Evolutionary conservation across 139 green algal species (phyloP).

Genomic region (Zygnema cylindricum): DNA sequence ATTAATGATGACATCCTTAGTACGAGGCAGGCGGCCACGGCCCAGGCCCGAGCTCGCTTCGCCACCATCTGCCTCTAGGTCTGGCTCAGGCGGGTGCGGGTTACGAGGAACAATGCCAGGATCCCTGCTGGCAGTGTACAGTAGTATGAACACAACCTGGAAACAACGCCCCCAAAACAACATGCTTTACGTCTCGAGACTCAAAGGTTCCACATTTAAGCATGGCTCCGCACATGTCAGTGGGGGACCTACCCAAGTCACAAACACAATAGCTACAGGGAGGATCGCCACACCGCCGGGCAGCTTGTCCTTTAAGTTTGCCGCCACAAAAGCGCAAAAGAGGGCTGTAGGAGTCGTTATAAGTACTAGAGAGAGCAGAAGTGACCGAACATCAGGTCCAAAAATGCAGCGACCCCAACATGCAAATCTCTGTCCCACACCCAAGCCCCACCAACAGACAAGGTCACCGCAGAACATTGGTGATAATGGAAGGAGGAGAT

Average conservation of each 20-base stretch:
- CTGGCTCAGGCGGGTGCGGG: slow-evolving; percentile 59
- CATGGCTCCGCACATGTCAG: too few relatives aligned
- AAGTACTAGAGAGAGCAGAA: slow-evolving; percentile 49
- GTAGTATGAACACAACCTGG: slow-evolving; percentile 50
- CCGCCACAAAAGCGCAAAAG: slow-evolving; percentile 51
- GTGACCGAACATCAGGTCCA: slow-evolving; percentile 53
- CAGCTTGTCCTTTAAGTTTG: slow-evolving; percentile 28
- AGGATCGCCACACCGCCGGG: slow-evolving; percentile 31
- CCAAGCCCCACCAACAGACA: too few relatives aligned
- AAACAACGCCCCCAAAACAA: background rate
- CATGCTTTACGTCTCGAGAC: too few relatives aligned
- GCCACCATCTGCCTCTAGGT: slow-evolving; percentile 72
- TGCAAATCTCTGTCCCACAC: slow-evolving; percentile 49
- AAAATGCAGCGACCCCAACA: slow-evolving; percentile 55
- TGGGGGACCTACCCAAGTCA: slow-evolving; percentile 47
- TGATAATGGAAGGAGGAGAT: background rate
- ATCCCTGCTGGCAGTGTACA: slow-evolving; percentile 82
- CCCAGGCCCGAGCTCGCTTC: slow-evolving; percentile 18
- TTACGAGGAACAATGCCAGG: slow-evolving; percentile 88
- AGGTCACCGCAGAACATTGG: too few relatives aligned
- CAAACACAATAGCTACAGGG: slow-evolving; percentile 29
- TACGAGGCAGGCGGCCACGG: slow-evolving; percentile 50
- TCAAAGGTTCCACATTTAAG: too few relatives aligned
- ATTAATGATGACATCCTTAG: slow-evolving; percentile 70
- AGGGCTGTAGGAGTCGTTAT: slow-evolving; percentile 40